Conservation (phyloP, 192 early-diverging fungal species). For the Linnemannia exigua region DNA sequence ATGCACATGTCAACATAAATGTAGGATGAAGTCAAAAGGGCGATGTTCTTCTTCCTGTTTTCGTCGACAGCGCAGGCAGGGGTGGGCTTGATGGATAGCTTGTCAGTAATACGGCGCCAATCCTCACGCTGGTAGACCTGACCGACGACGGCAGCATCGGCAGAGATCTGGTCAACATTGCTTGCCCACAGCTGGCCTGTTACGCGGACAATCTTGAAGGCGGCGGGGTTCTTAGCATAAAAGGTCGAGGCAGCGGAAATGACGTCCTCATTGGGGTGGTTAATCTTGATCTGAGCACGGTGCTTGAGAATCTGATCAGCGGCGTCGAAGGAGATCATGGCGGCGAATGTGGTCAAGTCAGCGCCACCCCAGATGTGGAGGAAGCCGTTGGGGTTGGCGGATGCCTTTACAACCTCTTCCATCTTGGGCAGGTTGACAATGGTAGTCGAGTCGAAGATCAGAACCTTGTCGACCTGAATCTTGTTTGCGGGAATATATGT, state of each 20-base stretch:
- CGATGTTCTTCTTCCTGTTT: constrained; percentile 47
- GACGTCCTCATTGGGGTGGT: constrained; percentile 20
- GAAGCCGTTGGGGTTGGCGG: neutral
- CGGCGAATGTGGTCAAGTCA: constrained; percentile 39
- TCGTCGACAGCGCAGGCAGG: constrained; percentile 41
- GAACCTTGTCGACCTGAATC: constrained; percentile 38
- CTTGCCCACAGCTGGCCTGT: constrained; percentile 60
- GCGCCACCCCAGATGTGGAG: constrained; percentile 32
- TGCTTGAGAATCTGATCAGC: constrained; percentile 21
- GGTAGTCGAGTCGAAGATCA: constrained; percentile 49
- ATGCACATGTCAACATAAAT: constrained; percentile 69
- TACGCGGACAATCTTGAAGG: constrained; percentile 33
- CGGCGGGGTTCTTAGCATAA: constrained; percentile 40
- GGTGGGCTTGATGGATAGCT: constrained; percentile 36
- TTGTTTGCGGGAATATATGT: constrained; percentile 36
- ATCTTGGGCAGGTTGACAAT: constrained; percentile 41
- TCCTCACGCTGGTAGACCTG: constrained; percentile 64
- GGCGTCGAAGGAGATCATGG: constrained; percentile 62
- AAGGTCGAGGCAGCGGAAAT: constrained; percentile 19
- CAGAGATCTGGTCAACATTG: constrained; percentile 55
- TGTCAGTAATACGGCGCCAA: constrained; percentile 52
- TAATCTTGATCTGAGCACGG: constrained; percentile 23
- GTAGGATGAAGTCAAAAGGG: constrained; percentile 67
- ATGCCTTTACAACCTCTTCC: constrained; percentile 13
- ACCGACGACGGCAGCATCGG: constrained; percentile 48